These are phyloP conservation scores for Scenedesmus sp. DNA, from an alignment of 163 green algal species.

Conservation along the genomic window DNA sequence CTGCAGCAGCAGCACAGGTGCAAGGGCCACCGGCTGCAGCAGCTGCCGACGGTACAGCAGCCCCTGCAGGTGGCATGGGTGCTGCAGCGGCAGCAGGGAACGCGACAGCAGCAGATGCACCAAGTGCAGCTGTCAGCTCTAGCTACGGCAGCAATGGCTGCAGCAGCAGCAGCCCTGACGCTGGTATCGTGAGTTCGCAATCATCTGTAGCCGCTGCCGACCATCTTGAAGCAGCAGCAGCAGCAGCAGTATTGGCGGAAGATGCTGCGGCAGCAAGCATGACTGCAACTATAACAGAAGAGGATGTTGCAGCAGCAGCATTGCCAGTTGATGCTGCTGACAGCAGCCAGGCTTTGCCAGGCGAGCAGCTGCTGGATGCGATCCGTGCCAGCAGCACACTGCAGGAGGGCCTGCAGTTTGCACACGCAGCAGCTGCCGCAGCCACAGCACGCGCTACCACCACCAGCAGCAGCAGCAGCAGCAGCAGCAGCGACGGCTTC, in stretches of 20 bases:
- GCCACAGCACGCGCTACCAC: not conserved
- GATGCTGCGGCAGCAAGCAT: not conserved
- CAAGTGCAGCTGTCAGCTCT: not conserved
- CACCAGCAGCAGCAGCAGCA: not conserved
- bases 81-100: not conserved
- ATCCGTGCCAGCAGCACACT: not conserved
- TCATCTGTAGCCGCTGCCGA: too few relatives aligned
- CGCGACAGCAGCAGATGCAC: slow-evolving; percentile 11
- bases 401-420: slow-evolving; percentile 20
- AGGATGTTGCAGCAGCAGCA: not conserved
- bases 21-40: not conserved
- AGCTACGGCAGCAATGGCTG: not conserved
- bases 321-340: not conserved
- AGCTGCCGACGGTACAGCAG: not conserved
- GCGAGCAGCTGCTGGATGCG: slow-evolving; percentile 4
- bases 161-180: not conserved
- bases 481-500: not conserved
- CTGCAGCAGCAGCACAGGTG: not conserved
- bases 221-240: slow-evolving; percentile 21
- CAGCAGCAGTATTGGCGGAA: not conserved
- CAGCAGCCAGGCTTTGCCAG: not conserved
- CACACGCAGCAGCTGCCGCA: slow-evolving; percentile 1
- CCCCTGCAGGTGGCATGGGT: not conserved
- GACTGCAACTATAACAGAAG: not conserved
- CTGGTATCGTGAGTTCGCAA: too few relatives aligned